Evolutionary conservation across 2,329 filamentous ascomycete species (phyloP), one percentile per base, ranked within the genome.

Genomic region (Alternaria longipes): DNA sequence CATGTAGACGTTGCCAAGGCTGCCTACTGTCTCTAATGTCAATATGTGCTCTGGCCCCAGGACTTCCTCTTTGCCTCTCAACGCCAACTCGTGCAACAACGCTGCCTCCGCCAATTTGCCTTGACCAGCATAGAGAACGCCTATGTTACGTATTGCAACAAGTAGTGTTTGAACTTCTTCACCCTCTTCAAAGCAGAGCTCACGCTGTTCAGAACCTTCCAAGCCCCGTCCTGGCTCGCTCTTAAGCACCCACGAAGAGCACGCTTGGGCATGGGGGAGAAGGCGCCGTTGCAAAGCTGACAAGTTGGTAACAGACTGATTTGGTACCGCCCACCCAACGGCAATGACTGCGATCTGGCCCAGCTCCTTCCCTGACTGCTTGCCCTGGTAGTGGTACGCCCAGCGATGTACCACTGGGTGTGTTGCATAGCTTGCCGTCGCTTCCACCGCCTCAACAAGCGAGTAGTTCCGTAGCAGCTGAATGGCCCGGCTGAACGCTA

Each of bases 401-500:
- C 62, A 69, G 38, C 44, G 53, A 40, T 70, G 66, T 7, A 70
- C 60, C 4, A 72, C 60, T 34, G 62, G 63, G 58, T 72, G 65
- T 26, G 61, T 71, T 42, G 65, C 41, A 41, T 71, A 66, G 61
- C 59, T 63, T 28, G 22, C 38, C 5, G 50, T 57, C 26, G 46
- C 60, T 62, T 57, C 60, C 44, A 47, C 66, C 30, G 16, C 49
- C 60, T 73, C 61, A 1, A 68, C 59, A 16, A 75, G 62, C 30
- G 69, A 74, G 66, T 75, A 75, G 53, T 56, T 66, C n/a, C 53
- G 61, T 24, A 76, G 62, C 16, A 71, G 55, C n/a, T 58, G 52
- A 45, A 73, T 60, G 9, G 67, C 66, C 46, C 44, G 45, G 18
- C 47, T 56, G 32, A 73, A 75, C 47, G 24, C 46, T 5, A 72